phyloP scores from a whole-genome alignment of 164 flowering plant species.

The Umbilicus rupestris region DNA sequence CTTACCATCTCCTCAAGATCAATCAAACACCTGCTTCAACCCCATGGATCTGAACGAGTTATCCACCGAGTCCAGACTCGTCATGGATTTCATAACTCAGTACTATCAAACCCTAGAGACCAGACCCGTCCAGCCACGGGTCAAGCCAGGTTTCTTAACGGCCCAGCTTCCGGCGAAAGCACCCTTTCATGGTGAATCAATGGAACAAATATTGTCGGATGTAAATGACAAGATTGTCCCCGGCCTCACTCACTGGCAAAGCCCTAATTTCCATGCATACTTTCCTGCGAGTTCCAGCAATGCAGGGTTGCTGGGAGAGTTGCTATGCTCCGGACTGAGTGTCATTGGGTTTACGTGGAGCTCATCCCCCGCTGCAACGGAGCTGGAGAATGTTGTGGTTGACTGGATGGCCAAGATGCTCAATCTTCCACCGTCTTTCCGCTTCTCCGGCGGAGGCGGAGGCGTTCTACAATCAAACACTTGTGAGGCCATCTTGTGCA shows the following conservation, averaged over 20 bases:
- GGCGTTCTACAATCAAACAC: conserved; percentile 18
- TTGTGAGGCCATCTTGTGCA: conserved; percentile 16
- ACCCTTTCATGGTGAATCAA: not conserved
- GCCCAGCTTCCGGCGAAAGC: not conserved
- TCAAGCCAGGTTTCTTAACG: conserved; percentile 1
- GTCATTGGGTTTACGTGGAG: conserved; percentile 20
- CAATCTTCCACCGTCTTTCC: conserved; percentile 10
- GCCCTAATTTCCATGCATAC: conserved; percentile 19
- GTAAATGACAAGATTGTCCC: conserved; percentile 12
- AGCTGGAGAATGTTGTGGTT: conserved; percentile 16
- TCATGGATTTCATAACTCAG: not conserved
- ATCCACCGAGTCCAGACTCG: not conserved
- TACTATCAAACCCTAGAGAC: conserved; percentile 2
- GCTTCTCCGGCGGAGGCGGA: conserved; percentile 14
- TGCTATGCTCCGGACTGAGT: conserved; percentile 21
- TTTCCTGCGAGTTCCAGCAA: conserved; percentile 17
- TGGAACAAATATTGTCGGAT: conserved; percentile 3
- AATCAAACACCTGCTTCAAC: not conserved
- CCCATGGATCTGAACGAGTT: not conserved
- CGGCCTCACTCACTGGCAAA: conserved; percentile 21
- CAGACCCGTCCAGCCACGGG: conserved; percentile 3
- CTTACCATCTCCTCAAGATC: not conserved
- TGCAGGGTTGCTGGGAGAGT: conserved; percentile 18
- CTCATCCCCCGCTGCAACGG: conserved; percentile 22
- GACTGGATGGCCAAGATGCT: conserved; percentile 20